A percentile compares a stretch with the other conserved stretches of the same genome.
Conservation (phyloP, 306 rosid genomes). For the Inga leiocalycina region DNA sequence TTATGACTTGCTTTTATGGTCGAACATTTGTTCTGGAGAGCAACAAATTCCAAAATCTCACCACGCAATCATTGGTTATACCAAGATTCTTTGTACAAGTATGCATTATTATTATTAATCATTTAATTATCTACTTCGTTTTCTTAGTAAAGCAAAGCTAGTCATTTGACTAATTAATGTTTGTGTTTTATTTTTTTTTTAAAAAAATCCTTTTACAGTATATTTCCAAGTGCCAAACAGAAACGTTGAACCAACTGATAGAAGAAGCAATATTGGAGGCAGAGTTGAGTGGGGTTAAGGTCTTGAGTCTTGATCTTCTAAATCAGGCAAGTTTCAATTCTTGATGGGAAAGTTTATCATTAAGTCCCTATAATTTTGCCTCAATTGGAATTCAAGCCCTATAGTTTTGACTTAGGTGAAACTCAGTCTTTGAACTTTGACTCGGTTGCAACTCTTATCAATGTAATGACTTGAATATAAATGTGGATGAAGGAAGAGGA, state of each 20-base stretch:
- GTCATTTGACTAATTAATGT: background rate
- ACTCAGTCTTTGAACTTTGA: background rate
- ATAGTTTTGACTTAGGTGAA: background rate
- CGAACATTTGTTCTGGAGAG: conserved; percentile 61
- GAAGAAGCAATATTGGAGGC: conserved; percentile 53
- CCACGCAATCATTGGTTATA: conserved; percentile 66
- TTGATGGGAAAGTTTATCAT: background rate
- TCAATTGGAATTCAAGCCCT: background rate
- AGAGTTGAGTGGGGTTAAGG: conserved; percentile 43
- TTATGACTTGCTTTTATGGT: conserved; percentile 49
- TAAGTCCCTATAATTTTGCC: background rate
- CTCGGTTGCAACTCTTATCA: background rate
- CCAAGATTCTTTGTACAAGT: conserved; percentile 73
- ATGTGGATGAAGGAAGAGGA: conserved; percentile 52
- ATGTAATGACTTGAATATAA: background rate
- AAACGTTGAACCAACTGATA: conserved; percentile 36
- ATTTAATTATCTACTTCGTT: background rate
- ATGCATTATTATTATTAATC: conserved; percentile 19
- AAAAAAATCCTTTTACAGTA: conserved; percentile 31
- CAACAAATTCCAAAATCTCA: conserved; percentile 50
- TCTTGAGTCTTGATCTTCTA: conserved; percentile 51
- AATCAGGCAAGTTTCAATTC: conserved; percentile 42
- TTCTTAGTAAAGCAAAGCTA: background rate
- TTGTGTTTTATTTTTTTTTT: background rate
- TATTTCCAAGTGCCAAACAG: conserved; percentile 42